phyloP scores from a whole-genome alignment of 139 green algal genomes.

The Chlorella sp. region DNA sequence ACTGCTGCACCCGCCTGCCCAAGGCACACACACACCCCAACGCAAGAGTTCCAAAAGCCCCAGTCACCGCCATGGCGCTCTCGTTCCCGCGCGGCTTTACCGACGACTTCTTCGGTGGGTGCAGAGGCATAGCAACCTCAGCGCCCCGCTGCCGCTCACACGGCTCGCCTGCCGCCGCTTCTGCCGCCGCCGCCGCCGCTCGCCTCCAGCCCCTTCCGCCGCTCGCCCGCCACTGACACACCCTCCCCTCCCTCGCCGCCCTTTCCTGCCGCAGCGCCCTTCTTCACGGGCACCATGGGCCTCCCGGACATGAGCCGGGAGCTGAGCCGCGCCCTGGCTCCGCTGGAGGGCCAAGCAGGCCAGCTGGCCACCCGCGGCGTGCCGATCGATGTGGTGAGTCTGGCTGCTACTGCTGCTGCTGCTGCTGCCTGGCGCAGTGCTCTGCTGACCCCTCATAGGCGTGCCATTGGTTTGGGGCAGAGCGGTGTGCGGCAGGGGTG shows the following conservation, averaged over 20 bases:
- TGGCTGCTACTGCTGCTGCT: not conserved
- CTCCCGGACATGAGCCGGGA: conserved; percentile 20
- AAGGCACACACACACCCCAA: too few species aligned
- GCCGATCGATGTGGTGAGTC: conserved; percentile 40
- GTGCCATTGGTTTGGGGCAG: too few species aligned
- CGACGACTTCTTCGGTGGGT: conserved; percentile 15
- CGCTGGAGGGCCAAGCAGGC: not conserved
- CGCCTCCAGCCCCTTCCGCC: too few species aligned
- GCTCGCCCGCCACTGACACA: too few species aligned
- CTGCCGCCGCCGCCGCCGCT: too few species aligned
- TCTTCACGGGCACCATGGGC: conserved; percentile 14
- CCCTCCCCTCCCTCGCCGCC: too few species aligned
- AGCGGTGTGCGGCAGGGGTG: not conserved
- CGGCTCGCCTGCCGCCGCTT: too few species aligned
- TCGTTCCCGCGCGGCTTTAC: conserved; percentile 9
- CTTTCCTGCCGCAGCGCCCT: not conserved
- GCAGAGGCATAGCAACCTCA: too few species aligned
- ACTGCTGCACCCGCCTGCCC: not conserved
- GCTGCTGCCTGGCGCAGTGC: not conserved
- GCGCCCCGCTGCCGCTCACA: too few species aligned
- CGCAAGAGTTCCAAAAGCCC: not conserved
- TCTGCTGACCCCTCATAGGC: too few species aligned
- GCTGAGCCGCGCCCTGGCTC: not conserved
- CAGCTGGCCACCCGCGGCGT: conserved; percentile 16
- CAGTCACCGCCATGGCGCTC: not conserved